Evolutionary conservation across 148 eudicot genomes (phyloP), one percentile per base, ranked within the genome.

Genomic region (Camellia granthamiana): DNA sequence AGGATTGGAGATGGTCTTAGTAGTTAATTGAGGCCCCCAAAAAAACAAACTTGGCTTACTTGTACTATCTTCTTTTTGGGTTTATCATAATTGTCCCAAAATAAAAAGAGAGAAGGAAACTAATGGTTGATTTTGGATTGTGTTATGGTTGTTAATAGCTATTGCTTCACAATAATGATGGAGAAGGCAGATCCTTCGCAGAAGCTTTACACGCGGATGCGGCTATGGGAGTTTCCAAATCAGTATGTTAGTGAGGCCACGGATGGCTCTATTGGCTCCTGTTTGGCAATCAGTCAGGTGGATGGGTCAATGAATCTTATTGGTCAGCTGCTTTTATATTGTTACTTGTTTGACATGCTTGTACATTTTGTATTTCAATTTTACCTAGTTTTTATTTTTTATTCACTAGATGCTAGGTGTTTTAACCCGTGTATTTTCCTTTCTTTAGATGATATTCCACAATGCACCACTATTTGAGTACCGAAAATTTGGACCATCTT

Each of bases 191-290:
- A 88, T 70, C 84, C 85, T 68, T 78, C 86, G 6, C 89, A 87
- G 73, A 96, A 93, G 88, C 79, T 96, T 54, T 93, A 87, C 70
- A 87, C 87, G n/a, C 78, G 91, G 62, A 91, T 92, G 97, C 88
- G 99, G 76, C 90, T 93, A 2, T 96, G 98, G 99, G 99, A 92
- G 78, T 94, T 93, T 74, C 91, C 95, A 0, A 93, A 92, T 78
- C 88, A 92, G 84, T 96, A 92, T 83, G 88, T 96, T 5, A 84
- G 92, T 54, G 99, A 96, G 87, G 97, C 99, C 8, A 96, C 91
- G 3, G 94, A 94, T 82, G 98, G 98, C 44, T 86, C 92, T 30
- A 78, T 88, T 60, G 93, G 94, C 72, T 84, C 94, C 23, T 84
- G 85, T 82, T 81, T 96, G 85, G 68, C 91, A 0, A 84, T 96